Base-by-base conservation (phyloP, 139 green algal genomes). In the Asterochloris sp. region DNA sequence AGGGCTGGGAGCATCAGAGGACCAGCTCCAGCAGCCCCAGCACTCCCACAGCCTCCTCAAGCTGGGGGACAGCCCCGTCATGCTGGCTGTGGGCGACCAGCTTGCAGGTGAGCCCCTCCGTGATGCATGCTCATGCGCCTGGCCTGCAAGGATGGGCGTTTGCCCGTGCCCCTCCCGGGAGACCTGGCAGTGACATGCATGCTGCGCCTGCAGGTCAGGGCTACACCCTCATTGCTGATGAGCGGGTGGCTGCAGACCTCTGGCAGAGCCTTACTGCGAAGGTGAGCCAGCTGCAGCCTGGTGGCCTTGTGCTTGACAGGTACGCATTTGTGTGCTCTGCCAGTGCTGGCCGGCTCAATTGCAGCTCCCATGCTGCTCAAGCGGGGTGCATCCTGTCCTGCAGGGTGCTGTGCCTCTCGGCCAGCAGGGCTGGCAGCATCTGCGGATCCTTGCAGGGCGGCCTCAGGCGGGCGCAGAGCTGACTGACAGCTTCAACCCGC, bases 191-290 rank as follows among this genome's bases (percentile, higher is more conserved):
- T 54, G 38, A 54, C 38, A 54, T 54, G 38, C 38, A 54, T 54
- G 38, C 38, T 54, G 38, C 38, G 38, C 38, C 38, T 54, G 38
- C 83, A 0, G 66, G 79, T 16, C 86, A 85, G 0, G 93, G 94
- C 26, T 97, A 89, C 85, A 97, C 90, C 0, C 38, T 97, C 2
- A 90, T 97, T 8, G 87, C 78, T 14, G 94, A 95, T 60, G 91
- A 96, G 74, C 62, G 78, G 0, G 83, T 86, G 14, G 88, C 86
- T 21, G 92, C 85, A 0, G 91, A 95, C 19, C 84, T 96, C 23
- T 96, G 91, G 83, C 81, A 78, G 0, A n/a, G 81, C 13, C 61
- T 96, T 0, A 83, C 86, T 12, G 83, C 82, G 71, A 91, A 89
- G 91, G 91, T 68, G 17, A 79, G 19, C 21, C 19, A 71, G 66